Conservation (phyloP, 2,329 filamentous ascomycete species). For the Ophioceras dolichostomum region DNA sequence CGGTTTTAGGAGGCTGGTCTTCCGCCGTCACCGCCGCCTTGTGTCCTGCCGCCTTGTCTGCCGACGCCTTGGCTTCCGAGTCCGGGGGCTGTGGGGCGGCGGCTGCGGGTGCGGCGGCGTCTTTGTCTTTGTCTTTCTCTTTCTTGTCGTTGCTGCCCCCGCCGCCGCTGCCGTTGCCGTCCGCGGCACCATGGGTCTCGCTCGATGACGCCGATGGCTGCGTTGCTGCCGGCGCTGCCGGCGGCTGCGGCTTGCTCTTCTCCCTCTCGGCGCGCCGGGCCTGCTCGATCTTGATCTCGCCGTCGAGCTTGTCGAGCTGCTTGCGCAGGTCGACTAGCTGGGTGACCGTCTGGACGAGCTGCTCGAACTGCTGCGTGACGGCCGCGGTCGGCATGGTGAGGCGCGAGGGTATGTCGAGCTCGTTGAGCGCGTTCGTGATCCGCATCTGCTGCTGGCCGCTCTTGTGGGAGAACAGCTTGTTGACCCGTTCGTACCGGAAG, state of each 20-base stretch:
- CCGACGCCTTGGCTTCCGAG: conserved; percentile 3
- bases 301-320: conserved; percentile 62
- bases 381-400: conserved; percentile 64
- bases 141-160: conserved; percentile 2
- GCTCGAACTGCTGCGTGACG: conserved; percentile 61
- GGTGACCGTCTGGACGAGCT: conserved; percentile 55
- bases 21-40: conserved; percentile 1
- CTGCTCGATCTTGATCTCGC: conserved; percentile 51
- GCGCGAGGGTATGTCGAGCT: conserved; percentile 58
- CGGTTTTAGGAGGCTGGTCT: too few relatives aligned
- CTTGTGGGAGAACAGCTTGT: conserved; percentile 68
- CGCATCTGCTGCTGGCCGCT: conserved; percentile 63
- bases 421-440: conserved; percentile 58
- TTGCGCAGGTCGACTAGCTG: conserved; percentile 62
- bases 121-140: background rate
- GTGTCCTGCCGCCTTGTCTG: conserved; percentile 6
- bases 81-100: background rate
- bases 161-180: conserved; percentile 3
- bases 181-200: conserved; percentile 7
- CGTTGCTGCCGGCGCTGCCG: conserved; percentile 3
- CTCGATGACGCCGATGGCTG: background rate
- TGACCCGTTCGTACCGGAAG: conserved; percentile 76
- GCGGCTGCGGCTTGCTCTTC: conserved; percentile 17
- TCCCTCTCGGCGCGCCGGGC: conserved; percentile 42
- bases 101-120: background rate